Evolutionary conservation across 1,284 basidiomycete species (phyloP), one percentile per base, ranked within the genome.

Genomic region (Austropuccinia psidii): DNA sequence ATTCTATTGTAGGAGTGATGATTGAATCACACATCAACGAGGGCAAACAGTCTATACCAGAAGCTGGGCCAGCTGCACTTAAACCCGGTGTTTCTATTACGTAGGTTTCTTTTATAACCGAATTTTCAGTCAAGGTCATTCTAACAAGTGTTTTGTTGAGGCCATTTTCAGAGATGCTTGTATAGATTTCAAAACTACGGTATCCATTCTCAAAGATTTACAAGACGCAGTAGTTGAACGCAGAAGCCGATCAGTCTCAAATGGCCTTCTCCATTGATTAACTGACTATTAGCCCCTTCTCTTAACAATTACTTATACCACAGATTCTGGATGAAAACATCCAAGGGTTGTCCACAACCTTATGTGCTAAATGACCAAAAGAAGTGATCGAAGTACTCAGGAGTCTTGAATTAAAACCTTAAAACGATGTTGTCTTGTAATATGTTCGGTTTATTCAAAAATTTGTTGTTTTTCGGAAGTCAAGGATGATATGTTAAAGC

Each of bases 1-100:
- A 91, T 68, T 92, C 90, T 0, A 91, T 98, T 77, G 89, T 96
- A 85, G 95, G 95, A 74, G 93, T 97, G 75, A 98, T 98, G 96
- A 86, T 98, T 75, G 96, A 98, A 82, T 92, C 89, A 60, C 95
- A 98, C 81, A 85, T 98, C 73, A 86, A 90, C 60, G 94, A 93
- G 77, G 84, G 90, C 33, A 87, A 90, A 47, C 93, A 97, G 81
- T 88, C 91, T 77, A 90, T 96, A 74, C 89, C 92, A 7, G 79
- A 86, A 1, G 85, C 86, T 47, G 93, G 93, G 1, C 88, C 89
- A 1, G 82, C 85, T 5, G 90, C 86, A 58, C 73, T 95, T 78
- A 91, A 91, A 82, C 67, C 75, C 21, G 78, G 78, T 1, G 54
- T 75, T n/a, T 66, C 60, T 2, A 75, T 75, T 54, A 68, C 67